Evolutionary conservation across 441 rosid species (phyloP), one percentile per base, ranked within the genome.

Genomic region (Erodium moschatum): DNA sequence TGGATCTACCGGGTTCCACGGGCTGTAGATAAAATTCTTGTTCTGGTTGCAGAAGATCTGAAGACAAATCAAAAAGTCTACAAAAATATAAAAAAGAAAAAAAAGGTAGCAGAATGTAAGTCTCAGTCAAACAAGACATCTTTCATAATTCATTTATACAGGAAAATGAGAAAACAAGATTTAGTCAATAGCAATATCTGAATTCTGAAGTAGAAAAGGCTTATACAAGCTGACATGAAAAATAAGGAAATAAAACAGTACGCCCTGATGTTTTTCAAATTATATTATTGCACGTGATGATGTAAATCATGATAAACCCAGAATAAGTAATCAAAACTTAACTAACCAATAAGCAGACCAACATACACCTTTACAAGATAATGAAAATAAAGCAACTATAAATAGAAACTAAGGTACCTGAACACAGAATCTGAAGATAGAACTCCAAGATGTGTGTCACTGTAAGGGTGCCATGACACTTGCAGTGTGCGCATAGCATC

Each of bases 21-120:
- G 97, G 96, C 82, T 91, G 97, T 62, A 90, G 81, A 84, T 89
- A 94, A 77, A 85, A 87, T 73, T 90, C 97, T 81, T 95, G 99
- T 83, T 92, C 97, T 56, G 96, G 95, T 81, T 84, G 84, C 87
- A 83, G 74, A 50, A 80, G 69, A 85, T 84, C 83, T 18, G 82
- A 75, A 70, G 99, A 89, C 82, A 92, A 76, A 80, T 95, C 82
- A 80, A 89, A 92, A 69, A 90, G 81, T 72, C 99, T 95, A 76
- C 77, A 77, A 67, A 67, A 75, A 75, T 70, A 67, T 68, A 72
- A 52, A 67, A 31, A 0, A 24, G 16, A 48, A 27, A 5, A 29
- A 48, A 60, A 21, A 67, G 76, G 72, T 65, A 79, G 70, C 54
- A 61, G 6, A 61, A 40, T 35, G n/a, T 21, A 63, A 73, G 13